Evolutionary conservation across 2,329 filamentous ascomycete species (phyloP), one percentile per base, ranked within the genome.

Genomic region (Lomentospora prolificans): DNA sequence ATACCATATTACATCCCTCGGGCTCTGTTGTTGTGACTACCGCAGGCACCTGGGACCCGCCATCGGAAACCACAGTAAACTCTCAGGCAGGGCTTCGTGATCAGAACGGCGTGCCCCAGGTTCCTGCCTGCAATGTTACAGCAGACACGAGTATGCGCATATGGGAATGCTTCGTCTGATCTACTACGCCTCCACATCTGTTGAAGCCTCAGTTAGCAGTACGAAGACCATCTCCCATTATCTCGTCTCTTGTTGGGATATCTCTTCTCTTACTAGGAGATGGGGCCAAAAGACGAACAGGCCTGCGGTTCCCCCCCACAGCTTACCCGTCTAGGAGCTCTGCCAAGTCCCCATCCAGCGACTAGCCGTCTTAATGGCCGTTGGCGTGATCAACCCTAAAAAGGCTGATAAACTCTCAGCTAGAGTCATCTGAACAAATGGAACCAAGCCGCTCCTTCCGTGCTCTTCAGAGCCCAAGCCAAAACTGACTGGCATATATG

Each of bases 11-110:
- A 57, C 80, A 84, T 61, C 65, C 67, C 3, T 77, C 77, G 59
- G 80, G 80, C 2, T 77, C 79, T 0, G 80, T 82, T 1, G 67
- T 75, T 14, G 80, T 76, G 19, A 82, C 79, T 0, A 82, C 78
- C 61, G 78, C 78, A 0, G 80, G 80, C 2, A 75, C 75, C 2
- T 82, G 79, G 79, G 68, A 67, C 14, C 69, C 68, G 30, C 58
- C 63, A 2, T 58, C 58, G n/a, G 60, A 63, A 22, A 22, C 53
- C 3, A 33, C 36, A 12, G 19, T 55, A n/a, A 30, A 55, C 9
- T 41, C 19, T 10, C 50, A 28, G 8, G 3, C 58, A 4, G 58
- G 57, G 17, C 39, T n/a, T 51, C 55, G 44, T 12, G 53, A 59
- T 27, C 51, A 53, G 17, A 50, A 51, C 4, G 56, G 59, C 14